Base-by-base conservation (phyloP, 2,329 filamentous ascomycete species). In the Fusarium siculi region DNA sequence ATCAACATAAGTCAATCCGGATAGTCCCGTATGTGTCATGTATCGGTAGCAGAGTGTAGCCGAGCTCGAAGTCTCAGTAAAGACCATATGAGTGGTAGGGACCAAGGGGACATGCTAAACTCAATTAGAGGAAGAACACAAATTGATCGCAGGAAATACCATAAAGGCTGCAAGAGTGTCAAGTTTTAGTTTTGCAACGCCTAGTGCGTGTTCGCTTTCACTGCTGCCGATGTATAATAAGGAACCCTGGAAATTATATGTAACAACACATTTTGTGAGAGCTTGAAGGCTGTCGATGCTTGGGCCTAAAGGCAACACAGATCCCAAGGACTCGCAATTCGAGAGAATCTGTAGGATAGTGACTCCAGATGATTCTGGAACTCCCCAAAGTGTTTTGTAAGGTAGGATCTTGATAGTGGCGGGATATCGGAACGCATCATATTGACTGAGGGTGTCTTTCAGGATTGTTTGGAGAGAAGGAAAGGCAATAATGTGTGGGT, bases 171-270 rank as follows among this genome's bases (percentile, higher is more conserved):
- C 23, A 28, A 78, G 65, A 7, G 67, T 69, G 21, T 77, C 67
- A 7, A 81, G 73, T 18, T 74, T 79, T 23, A 36, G 50, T 10
- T 70, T 55, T 8, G 72, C 66, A 9, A 67, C 58, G 8, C 70
- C 28, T 19, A 81, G 16, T 12, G 49, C 43, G 10, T 60, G 36
- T 21, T 28, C 18, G 11, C 58, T 54, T 5, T 58, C 18, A 9
- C 67, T 37, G 6, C 76, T 76, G 6, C 77, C 80, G 15, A 82
- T 70, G 19, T 82, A 82, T 5, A 81, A 14, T 15, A 78, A 28
- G 15, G 76, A 74, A 3, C 73, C 72, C 23, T 37, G 66, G 23
- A 80, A 46, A n/a, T 81, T 81, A 65, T 78, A 32, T 1, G 80
- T 76, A 10, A 81, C 59, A 14, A 70, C 34, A 47, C 79, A 81